phyloP scores from a whole-genome alignment of 1,284 basidiomycete species.

The Sanghuangporus baumii region DNA sequence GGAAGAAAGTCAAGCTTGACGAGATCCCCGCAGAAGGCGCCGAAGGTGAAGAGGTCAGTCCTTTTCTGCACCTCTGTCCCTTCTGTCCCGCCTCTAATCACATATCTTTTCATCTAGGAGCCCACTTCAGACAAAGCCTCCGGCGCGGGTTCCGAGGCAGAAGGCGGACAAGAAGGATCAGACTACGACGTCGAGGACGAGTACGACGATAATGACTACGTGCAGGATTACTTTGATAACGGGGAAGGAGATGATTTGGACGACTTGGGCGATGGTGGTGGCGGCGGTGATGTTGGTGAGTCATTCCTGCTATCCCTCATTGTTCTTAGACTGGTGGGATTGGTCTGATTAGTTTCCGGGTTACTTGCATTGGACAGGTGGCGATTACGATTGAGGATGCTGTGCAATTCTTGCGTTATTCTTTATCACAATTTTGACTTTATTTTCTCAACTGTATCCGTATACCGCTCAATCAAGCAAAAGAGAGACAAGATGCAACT shows the following conservation, averaged over 20 bases:
- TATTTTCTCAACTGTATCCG: too few relatives aligned
- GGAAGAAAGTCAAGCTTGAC: slow-evolving; percentile 54
- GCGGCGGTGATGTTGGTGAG: slow-evolving; percentile 49
- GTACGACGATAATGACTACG: slow-evolving; percentile 75
- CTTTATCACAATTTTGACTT: too few relatives aligned
- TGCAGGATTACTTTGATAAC: slow-evolving; percentile 82
- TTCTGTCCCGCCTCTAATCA: neutral
- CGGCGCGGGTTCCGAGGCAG: slow-evolving; percentile 54
- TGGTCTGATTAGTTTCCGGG: neutral
- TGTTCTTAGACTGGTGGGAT: neutral
- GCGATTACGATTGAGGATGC: slow-evolving; percentile 1
- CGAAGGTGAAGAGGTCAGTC: slow-evolving; percentile 50
- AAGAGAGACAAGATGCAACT: too few relatives aligned
- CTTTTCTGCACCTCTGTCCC: slow-evolving; percentile 13
- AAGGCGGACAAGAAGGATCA: slow-evolving; percentile 41
- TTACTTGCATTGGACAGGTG: neutral
- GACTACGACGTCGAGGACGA: slow-evolving; percentile 83
- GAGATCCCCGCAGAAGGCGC: slow-evolving; percentile 46
- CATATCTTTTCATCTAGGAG: slow-evolving; percentile 35
- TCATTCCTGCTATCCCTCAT: neutral
- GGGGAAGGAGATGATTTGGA: slow-evolving; percentile 75
- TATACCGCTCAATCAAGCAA: too few relatives aligned
- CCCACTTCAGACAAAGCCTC: slow-evolving; percentile 63
- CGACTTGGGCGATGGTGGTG: slow-evolving; percentile 65
- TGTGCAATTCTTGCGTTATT: too few relatives aligned